Conservation (phyloP, 768 basidiomycete species). For the Lepiota brunneoincarnata region DNA sequence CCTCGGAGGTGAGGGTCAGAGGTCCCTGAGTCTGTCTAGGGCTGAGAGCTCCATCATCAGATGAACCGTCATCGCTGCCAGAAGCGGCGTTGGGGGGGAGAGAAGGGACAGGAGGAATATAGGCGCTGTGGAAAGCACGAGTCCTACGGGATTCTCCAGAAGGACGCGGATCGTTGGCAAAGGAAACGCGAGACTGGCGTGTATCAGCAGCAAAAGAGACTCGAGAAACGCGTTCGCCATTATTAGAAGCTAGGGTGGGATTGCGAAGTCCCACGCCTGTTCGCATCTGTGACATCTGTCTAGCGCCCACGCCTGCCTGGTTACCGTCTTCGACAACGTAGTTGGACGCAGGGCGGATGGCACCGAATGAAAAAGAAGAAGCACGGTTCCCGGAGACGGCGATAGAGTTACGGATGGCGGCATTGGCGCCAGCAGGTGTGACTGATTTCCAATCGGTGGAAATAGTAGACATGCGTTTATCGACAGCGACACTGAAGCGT, state of each 20-base stretch:
- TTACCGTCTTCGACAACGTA: constrained; percentile 42
- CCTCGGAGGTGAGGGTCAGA: constrained; percentile 52
- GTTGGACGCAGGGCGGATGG: constrained; percentile 46
- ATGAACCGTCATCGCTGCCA: constrained; percentile 14
- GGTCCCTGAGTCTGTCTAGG: constrained; percentile 40
- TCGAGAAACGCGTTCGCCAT: constrained; percentile 44
- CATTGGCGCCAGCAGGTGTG: constrained; percentile 64
- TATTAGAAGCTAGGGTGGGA: constrained; percentile 31
- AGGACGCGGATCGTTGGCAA: constrained; percentile 40
- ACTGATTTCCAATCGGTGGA: constrained; percentile 76
- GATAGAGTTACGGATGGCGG: constrained; percentile 70
- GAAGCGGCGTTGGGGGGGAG: constrained; percentile 21
- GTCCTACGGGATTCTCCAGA: constrained; percentile 35
- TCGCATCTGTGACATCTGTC: constrained; percentile 43
- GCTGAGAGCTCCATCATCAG: constrained; percentile 23
- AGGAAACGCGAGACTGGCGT: constrained; percentile 34
- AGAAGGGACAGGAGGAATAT: constrained; percentile 41
- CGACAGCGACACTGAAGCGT: constrained; percentile 64
- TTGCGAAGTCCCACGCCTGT: constrained; percentile 51
- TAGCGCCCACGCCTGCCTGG: constrained; percentile 38
- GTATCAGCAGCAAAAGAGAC: constrained; percentile 71
- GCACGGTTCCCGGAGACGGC: constrained; percentile 39
- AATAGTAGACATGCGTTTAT: constrained; percentile 83
- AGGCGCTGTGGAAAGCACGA: constrained; percentile 38
- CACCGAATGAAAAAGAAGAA: constrained; percentile 57